These are phyloP conservation scores for Penicillium decumbens DNA, from an alignment of 2,329 filamentous ascomycete species.

Conservation along the genomic window DNA sequence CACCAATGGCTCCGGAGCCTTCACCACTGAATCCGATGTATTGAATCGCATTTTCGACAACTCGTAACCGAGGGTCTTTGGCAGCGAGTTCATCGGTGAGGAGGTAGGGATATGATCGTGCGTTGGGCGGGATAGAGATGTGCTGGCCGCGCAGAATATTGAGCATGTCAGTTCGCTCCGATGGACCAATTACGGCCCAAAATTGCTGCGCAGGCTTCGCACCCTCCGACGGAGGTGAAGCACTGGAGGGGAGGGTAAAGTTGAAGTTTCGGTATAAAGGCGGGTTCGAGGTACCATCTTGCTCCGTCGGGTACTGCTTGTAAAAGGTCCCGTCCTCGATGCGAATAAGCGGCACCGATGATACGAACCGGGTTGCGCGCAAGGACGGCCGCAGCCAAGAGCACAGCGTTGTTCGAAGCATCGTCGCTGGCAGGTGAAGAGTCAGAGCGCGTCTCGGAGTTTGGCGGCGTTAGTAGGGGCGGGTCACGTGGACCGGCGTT, in stretches of 20 bases:
- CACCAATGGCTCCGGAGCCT: conserved; percentile 48
- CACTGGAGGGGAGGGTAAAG: conserved; percentile 61
- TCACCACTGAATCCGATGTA: conserved; percentile 89
- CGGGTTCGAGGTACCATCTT: conserved; percentile 49
- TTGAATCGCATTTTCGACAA: conserved; percentile 65
- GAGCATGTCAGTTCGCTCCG: conserved; percentile 77
- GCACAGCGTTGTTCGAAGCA: conserved; percentile 15
- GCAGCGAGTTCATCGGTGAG: conserved; percentile 56
- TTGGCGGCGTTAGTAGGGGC: neutral
- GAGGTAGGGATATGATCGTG: conserved; percentile 74
- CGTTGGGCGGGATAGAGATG: conserved; percentile 68
- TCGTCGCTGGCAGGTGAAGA: conserved; percentile 1
- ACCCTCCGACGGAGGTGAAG: neutral
- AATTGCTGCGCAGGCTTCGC: conserved; percentile 46
- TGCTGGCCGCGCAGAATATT: conserved; percentile 72
- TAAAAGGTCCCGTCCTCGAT: conserved; percentile 82
- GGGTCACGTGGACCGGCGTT: neutral
- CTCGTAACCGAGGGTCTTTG: conserved; percentile 50
- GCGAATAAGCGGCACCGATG: conserved; percentile 56
- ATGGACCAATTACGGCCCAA: conserved; percentile 80
- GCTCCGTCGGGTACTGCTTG: conserved; percentile 61
- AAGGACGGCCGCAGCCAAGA: conserved; percentile 3
- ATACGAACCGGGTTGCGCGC: conserved; percentile 5
- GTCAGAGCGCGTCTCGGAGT: neutral
- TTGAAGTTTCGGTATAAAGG: conserved; percentile 67